These are phyloP conservation scores for Styphnolobium japonicum DNA, from an alignment of 306 rosid species.

Conservation along the genomic window DNA sequence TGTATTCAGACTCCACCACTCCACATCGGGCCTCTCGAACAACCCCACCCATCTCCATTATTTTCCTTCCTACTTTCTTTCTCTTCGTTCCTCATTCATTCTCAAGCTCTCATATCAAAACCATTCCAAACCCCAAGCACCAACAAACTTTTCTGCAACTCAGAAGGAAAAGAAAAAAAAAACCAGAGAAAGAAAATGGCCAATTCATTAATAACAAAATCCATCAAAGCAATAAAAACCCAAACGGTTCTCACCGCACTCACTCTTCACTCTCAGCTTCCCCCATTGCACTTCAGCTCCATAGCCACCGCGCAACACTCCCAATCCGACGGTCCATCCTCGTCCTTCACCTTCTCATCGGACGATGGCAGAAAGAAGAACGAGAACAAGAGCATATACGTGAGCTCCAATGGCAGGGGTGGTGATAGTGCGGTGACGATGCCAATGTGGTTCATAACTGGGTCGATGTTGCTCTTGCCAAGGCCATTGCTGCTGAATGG, in stretches of 20 bases:
- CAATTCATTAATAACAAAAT: conserved; percentile 29
- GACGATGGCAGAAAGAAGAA: conserved; percentile 18
- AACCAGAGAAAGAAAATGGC: conserved; percentile 31
- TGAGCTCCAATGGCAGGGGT: conserved; percentile 35
- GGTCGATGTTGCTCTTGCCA: conserved; percentile 74
- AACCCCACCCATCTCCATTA: too few species aligned
- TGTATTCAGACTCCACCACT: too few species aligned
- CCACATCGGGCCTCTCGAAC: too few species aligned
- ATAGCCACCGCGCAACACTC: conserved; percentile 48
- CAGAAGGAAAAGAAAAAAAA: neutral
- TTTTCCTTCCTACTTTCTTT: too few species aligned
- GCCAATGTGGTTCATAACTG: conserved; percentile 92
- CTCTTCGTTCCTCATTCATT: too few species aligned
- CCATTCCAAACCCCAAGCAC: too few species aligned
- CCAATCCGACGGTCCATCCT: too few species aligned
- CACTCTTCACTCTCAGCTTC: conserved; percentile 23
- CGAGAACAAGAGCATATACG: conserved; percentile 34
- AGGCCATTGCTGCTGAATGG: conserved; percentile 90
- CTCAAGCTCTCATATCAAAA: too few species aligned
- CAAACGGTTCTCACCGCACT: conserved; percentile 19
- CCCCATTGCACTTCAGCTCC: too few species aligned
- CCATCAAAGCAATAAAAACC: conserved; percentile 22
- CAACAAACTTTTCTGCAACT: neutral
- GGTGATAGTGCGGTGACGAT: conserved; percentile 64
- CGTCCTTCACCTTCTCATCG: conserved; percentile 65